A percentile compares a stretch with the other conserved stretches of the same genome.
These are phyloP conservation scores for Iberis pinnata DNA, from an alignment of 345 rosid species.

Conservation along the genomic window DNA sequence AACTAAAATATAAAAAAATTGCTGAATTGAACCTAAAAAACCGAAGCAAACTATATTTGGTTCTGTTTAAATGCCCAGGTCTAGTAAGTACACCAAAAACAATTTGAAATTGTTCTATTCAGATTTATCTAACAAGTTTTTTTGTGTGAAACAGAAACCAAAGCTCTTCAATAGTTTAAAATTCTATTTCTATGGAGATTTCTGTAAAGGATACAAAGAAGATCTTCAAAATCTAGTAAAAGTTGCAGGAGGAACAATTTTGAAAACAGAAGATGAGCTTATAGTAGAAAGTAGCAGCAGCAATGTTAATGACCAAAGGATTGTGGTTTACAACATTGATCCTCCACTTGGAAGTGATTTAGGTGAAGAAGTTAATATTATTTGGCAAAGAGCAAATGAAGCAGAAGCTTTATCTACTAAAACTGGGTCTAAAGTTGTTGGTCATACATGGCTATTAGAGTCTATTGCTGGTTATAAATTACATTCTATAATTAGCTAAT, in stretches of 20 bases:
- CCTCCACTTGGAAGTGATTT: constrained; percentile 47
- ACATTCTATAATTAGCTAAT: constrained; percentile 32
- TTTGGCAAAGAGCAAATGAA: constrained; percentile 65
- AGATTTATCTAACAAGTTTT: too few relatives aligned
- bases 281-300: constrained; percentile 9
- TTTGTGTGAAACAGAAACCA: constrained; percentile 42
- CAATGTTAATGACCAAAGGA: constrained; percentile 5
- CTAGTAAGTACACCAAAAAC: too few relatives aligned
- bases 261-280: constrained; percentile 41
- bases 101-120: neutral
- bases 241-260: constrained; percentile 57
- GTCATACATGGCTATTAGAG: constrained; percentile 75
- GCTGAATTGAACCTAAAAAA: too few relatives aligned
- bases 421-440: constrained; percentile 42
- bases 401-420: constrained; percentile 55
- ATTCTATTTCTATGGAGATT: constrained; percentile 59
- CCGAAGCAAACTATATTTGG: too few relatives aligned
- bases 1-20: too few relatives aligned
- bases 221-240: constrained; percentile 57
- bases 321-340: constrained; percentile 66
- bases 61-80: too few relatives aligned
- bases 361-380: constrained; percentile 60
- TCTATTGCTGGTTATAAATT: constrained; percentile 65
- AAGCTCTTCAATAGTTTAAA: constrained; percentile 60
- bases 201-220: constrained; percentile 47